phyloP scores from a whole-genome alignment of 257 asterid species.

The Penstemon davidsonii region DNA sequence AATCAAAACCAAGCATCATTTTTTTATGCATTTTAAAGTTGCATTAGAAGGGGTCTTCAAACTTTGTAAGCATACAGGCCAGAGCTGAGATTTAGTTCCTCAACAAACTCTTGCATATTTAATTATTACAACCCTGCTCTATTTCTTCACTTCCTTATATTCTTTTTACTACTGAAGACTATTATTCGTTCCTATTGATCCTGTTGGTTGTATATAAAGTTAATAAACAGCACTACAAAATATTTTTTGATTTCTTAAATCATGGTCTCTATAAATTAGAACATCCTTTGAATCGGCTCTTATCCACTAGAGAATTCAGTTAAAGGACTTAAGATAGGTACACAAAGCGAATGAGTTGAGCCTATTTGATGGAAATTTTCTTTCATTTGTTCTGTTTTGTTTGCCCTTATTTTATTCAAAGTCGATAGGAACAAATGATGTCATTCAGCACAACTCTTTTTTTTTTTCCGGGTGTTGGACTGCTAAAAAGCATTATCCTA shows the following conservation, averaged over 20 bases:
- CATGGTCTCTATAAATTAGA: no score
- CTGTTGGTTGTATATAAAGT: not conserved
- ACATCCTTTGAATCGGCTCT: no score
- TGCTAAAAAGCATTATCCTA: conserved; percentile 4
- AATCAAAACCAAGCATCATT: no score
- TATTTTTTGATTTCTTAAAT: not conserved
- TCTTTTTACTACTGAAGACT: not conserved
- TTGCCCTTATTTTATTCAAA: not conserved
- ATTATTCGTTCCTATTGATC: not conserved
- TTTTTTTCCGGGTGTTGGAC: not conserved
- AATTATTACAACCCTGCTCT: not conserved
- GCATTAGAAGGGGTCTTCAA: not conserved
- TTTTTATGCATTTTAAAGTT: not conserved
- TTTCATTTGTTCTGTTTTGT: not conserved
- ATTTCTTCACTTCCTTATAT: conserved; percentile 4
- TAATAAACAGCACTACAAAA: not conserved
- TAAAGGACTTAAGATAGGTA: not conserved
- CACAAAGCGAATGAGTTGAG: not conserved
- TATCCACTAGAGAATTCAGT: not conserved
- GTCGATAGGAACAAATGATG: not conserved
- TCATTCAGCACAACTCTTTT: no score
- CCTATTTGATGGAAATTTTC: not conserved
- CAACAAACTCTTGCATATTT: not conserved
- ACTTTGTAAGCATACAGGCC: not conserved
- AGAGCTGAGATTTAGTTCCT: not conserved